These are phyloP conservation scores for Globisporangium cederbergense DNA, from an alignment of 352 stramenopile species.

Conservation along the genomic window DNA sequence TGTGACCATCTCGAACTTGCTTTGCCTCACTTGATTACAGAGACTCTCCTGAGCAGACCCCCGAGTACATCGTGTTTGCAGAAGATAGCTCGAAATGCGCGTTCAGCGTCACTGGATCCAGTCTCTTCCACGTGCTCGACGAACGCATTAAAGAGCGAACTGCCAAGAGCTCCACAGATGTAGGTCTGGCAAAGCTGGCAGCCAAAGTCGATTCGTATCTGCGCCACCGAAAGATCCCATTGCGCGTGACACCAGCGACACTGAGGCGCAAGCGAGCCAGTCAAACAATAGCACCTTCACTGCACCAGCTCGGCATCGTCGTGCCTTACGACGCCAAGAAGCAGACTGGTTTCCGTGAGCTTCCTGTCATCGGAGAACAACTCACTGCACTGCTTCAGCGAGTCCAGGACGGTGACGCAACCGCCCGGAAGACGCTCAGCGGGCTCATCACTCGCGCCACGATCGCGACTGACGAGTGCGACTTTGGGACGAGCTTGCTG, in stretches of 20 bases:
- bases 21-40: slow-evolving; percentile 18
- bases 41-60: slow-evolving; percentile 36
- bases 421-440: slow-evolving; percentile 33
- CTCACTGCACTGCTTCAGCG: slow-evolving; percentile 33
- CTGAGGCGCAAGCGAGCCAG: slow-evolving; percentile 29
- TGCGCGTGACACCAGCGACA: slow-evolving; percentile 10
- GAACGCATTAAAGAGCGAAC: background rate
- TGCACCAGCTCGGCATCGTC: slow-evolving; percentile 49
- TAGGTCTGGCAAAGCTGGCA: background rate
- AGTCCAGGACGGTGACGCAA: slow-evolving; percentile 18
- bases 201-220: slow-evolving; percentile 4
- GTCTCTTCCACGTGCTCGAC: slow-evolving; percentile 42
- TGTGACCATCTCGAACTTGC: background rate
- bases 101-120: slow-evolving; percentile 34
- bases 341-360: slow-evolving; percentile 47
- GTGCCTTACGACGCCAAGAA: slow-evolving; percentile 48
- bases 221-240: background rate
- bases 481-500: slow-evolving; percentile 62
- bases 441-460: slow-evolving; percentile 61
- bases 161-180: background rate
- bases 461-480: slow-evolving; percentile 68
- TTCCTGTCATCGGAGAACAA: slow-evolving; percentile 32
- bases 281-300: slow-evolving; percentile 29
- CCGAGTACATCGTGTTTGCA: slow-evolving; percentile 37
- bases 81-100: slow-evolving; percentile 26